phyloP scores from a whole-genome alignment of 2,329 filamentous ascomycete genomes.

The Colletotrichum sublineola region DNA sequence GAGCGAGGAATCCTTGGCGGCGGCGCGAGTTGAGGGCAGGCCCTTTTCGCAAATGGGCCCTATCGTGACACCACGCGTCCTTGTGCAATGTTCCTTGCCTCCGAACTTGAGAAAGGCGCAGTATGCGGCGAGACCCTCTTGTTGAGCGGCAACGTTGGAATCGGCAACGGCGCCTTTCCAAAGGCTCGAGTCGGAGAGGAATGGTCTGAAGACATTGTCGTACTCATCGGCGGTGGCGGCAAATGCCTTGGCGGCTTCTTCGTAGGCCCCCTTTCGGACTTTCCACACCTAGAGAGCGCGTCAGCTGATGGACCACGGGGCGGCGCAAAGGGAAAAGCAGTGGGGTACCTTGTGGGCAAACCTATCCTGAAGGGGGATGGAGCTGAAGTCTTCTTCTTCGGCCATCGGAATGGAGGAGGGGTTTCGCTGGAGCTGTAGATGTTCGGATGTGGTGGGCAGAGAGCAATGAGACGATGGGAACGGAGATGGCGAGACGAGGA shows the following conservation, averaged over 20 bases:
- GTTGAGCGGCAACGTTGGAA: conserved; percentile 96
- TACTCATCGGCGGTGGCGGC: conserved; percentile 86
- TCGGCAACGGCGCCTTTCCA: conserved; percentile 96
- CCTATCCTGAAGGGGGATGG: conserved; percentile 82
- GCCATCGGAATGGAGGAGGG: conserved; percentile 69
- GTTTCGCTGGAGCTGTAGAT: conserved; percentile 1
- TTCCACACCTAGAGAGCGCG: conserved; percentile 81
- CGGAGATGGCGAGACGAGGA: neutral
- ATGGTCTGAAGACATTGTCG: conserved; percentile 88
- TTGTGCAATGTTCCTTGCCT: conserved; percentile 81
- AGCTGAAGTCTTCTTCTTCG: conserved; percentile 87
- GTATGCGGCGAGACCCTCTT: conserved; percentile 89
- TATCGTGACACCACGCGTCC: conserved; percentile 82
- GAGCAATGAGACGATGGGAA: neutral
- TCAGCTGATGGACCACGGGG: conserved; percentile 30
- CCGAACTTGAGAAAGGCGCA: conserved; percentile 95
- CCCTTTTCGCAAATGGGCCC: conserved; percentile 91
- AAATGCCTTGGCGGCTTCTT: conserved; percentile 91
- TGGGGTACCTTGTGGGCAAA: conserved; percentile 83
- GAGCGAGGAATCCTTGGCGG: conserved; percentile 86
- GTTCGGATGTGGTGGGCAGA: neutral
- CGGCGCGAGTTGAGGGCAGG: conserved; percentile 86
- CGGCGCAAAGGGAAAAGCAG: neutral
- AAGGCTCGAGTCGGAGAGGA: conserved; percentile 83
- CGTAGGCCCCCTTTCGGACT: conserved; percentile 93